phyloP scores from a whole-genome alignment of 345 rosid species.

The Durio zibethinus region DNA sequence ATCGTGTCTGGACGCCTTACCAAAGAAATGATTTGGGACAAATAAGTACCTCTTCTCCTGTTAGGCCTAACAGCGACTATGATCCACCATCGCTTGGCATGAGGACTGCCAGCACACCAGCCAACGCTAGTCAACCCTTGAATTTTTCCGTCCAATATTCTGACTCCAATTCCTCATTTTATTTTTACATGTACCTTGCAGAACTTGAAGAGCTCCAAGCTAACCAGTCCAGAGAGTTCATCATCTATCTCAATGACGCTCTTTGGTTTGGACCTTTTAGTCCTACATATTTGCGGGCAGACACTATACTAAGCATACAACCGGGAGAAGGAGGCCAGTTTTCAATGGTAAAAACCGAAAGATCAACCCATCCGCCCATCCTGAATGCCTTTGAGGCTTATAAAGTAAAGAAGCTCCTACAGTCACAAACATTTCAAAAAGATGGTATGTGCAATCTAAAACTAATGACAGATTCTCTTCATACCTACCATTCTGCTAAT shows the following conservation, averaged over 20 bases:
- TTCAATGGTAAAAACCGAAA: not conserved
- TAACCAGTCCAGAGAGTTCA: slow-evolving; percentile 26
- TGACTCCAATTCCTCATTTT: slow-evolving; percentile 11
- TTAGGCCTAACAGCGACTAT: not conserved
- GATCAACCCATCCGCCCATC: slow-evolving; percentile 2
- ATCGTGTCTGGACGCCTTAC: slow-evolving; percentile 16
- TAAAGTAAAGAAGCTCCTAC: not conserved
- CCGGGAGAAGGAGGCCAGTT: not conserved
- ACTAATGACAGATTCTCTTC: not conserved
- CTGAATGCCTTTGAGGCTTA: slow-evolving; percentile 2
- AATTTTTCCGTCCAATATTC: not conserved
- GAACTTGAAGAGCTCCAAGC: slow-evolving; percentile 27
- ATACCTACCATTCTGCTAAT: not conserved
- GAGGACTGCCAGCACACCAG: slow-evolving; percentile 19
- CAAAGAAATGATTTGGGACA: not conserved
- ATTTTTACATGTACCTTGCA: slow-evolving; percentile 30
- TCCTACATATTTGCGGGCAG: not conserved
- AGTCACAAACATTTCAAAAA: not conserved
- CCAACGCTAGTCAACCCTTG: slow-evolving; percentile 10
- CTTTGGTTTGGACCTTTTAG: slow-evolving; percentile 8
- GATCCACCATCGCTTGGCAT: slow-evolving; percentile 20
- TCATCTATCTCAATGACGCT: not conserved
- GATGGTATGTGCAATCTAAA: not conserved
- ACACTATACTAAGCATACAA: fast-evolving
- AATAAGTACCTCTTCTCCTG: not conserved